These are phyloP conservation scores for Datura wrightii DNA, from an alignment of 257 asterid genomes.

Conservation along the genomic window DNA sequence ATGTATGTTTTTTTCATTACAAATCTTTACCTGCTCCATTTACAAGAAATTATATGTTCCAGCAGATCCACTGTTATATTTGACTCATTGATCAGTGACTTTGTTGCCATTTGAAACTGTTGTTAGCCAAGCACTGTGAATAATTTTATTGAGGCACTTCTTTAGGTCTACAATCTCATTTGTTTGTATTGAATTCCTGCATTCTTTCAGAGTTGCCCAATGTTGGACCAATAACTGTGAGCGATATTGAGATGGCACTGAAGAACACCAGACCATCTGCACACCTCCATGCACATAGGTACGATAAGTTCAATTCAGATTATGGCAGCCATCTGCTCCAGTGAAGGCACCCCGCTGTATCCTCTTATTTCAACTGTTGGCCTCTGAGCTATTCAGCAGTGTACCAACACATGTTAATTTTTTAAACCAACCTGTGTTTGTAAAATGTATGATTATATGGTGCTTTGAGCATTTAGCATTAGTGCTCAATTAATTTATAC, in stretches of 20 bases:
- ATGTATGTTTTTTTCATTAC: not conserved
- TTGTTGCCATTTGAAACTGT: not conserved
- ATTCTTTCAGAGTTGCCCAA: slow-evolving; percentile 72
- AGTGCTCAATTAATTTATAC: not conserved
- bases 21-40: not conserved
- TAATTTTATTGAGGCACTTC: not conserved
- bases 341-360: slow-evolving; percentile 51
- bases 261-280: slow-evolving; percentile 96
- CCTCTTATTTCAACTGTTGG: not conserved
- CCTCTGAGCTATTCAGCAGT: not conserved
- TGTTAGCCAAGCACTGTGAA: not conserved
- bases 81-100: not conserved
- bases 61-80: not conserved
- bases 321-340: slow-evolving; percentile 95
- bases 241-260: slow-evolving; percentile 78
- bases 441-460: not conserved
- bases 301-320: slow-evolving; percentile 77
- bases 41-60: not conserved
- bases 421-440: not conserved
- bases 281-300: slow-evolving; percentile 87
- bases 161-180: not conserved
- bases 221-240: slow-evolving; percentile 79
- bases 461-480: not conserved
- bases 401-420: not conserved
- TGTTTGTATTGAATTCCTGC: slow-evolving; percentile 9